A percentile compares a stretch with the other conserved stretches of the same genome.
These are phyloP conservation scores for Lactarius trivialis DNA, from an alignment of 768 basidiomycete genomes.

Conservation along the genomic window DNA sequence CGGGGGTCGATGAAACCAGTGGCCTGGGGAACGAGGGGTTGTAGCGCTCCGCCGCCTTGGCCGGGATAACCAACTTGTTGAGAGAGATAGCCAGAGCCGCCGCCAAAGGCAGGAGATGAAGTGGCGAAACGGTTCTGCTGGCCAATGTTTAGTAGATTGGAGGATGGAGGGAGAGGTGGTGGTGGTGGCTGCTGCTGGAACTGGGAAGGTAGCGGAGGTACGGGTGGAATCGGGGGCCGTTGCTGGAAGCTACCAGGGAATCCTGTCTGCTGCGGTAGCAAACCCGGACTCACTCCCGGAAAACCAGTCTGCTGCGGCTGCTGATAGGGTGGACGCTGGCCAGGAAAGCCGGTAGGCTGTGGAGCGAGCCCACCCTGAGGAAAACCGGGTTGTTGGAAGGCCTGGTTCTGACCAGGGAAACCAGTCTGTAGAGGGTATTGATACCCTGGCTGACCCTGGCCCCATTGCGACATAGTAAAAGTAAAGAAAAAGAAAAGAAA, in stretches of 20 bases:
- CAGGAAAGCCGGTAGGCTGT: constrained; percentile 55
- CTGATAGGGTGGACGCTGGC: constrained; percentile 39
- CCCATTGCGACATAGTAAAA: constrained; percentile 70
- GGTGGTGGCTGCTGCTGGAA: constrained; percentile 42
- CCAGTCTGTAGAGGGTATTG: constrained; percentile 76
- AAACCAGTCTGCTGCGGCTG: constrained; percentile 59
- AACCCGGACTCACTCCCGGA: constrained; percentile 26
- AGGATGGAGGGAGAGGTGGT: constrained; percentile 61
- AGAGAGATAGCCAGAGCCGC: constrained; percentile 37
- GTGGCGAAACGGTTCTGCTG: constrained; percentile 47
- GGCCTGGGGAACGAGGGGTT: constrained; percentile 58
- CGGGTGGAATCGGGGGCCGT: constrained; percentile 30
- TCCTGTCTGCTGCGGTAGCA: constrained; percentile 56
- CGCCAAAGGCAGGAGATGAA: constrained; percentile 47
- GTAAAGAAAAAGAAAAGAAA: background rate
- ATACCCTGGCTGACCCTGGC: constrained; percentile 55
- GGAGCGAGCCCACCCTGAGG: constrained; percentile 44
- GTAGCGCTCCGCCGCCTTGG: constrained; percentile 29
- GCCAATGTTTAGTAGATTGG: constrained; percentile 41
- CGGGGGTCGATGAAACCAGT: constrained; percentile 83
- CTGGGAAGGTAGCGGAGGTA: constrained; percentile 21
- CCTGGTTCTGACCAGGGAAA: constrained; percentile 45
- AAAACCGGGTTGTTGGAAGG: constrained; percentile 34
- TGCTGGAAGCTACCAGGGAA: constrained; percentile 34
- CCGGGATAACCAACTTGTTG: constrained; percentile 58